A percentile compares a stretch with the other conserved stretches of the same genome.
phyloP scores from a whole-genome alignment of 2,329 filamentous ascomycete genomes.

The Zalaria obscura region DNA sequence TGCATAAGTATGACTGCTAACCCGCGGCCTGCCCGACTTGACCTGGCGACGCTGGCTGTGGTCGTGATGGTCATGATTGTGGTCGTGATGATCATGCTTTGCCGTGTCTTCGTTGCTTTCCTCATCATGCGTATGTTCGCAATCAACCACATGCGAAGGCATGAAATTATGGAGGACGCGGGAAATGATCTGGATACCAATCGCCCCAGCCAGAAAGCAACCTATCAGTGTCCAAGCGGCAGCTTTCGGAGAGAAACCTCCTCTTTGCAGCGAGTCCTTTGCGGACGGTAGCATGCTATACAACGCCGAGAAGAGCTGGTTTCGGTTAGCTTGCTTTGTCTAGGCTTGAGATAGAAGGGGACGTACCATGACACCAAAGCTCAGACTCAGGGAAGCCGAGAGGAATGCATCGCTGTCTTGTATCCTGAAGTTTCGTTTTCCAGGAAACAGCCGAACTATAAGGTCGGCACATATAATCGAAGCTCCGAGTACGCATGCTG shows the following conservation, averaged over 20 bases:
- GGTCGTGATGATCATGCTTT: constrained; percentile 9
- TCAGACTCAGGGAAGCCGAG: constrained; percentile 76
- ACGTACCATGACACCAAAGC: constrained; percentile 88
- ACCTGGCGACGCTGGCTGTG: constrained; percentile 1
- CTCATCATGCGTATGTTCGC: constrained; percentile 58
- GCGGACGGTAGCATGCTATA: constrained; percentile 89
- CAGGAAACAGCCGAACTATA: constrained; percentile 56
- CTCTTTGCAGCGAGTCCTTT: constrained; percentile 59
- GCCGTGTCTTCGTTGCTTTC: constrained; percentile 35
- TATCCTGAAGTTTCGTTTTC: constrained; percentile 67
- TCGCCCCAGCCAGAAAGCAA: constrained; percentile 57
- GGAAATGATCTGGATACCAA: constrained; percentile 63
- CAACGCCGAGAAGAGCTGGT: constrained; percentile 74
- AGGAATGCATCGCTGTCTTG: constrained; percentile 81
- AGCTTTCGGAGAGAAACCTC: constrained; percentile 48
- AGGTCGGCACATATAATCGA: constrained; percentile 79
- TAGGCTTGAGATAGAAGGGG: neutral
- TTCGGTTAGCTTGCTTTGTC: constrained; percentile 3
- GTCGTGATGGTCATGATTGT: constrained; percentile 10
- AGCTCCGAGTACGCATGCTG: constrained; percentile 54
- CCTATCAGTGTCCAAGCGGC: constrained; percentile 57
- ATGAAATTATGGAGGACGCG: constrained; percentile 58
- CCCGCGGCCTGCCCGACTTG: neutral
- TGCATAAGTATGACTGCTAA: neutral
- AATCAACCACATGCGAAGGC: constrained; percentile 68